Evolutionary conservation across 352 stramenopile species (phyloP).

Genomic region (Phytophthora sojae): DNA sequence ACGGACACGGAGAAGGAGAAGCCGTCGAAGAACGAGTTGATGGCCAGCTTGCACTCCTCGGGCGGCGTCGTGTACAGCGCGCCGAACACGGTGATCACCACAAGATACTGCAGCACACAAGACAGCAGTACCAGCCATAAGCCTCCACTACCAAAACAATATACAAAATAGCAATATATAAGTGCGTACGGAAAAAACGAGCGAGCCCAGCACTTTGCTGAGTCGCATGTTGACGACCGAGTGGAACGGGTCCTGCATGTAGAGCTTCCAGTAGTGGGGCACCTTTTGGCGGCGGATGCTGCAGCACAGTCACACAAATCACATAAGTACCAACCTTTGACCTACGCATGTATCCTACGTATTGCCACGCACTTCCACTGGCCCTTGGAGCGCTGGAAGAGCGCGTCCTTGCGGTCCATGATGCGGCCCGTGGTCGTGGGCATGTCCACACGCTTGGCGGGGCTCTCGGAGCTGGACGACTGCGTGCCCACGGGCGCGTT

Average conservation of each 20-base stretch:
- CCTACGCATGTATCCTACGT: background rate
- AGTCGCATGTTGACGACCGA: constrained; percentile 83
- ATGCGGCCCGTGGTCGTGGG: constrained; percentile 60
- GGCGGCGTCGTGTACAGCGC: constrained; percentile 81
- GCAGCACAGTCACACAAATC: constrained; percentile 14
- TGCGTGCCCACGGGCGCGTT: constrained; percentile 21
- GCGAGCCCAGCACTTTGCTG: constrained; percentile 73
- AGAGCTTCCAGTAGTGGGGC: constrained; percentile 84
- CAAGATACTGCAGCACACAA: constrained; percentile 62
- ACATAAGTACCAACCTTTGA: constrained; percentile 8
- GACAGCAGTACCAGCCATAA: constrained; percentile 12
- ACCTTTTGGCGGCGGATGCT: constrained; percentile 84
- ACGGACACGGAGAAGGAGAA: constrained; percentile 87
- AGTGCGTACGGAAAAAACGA: constrained; percentile 36
- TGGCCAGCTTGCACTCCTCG: constrained; percentile 69
- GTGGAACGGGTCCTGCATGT: constrained; percentile 87
- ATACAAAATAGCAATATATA: constrained; percentile 24
- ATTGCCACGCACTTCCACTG: constrained; percentile 74
- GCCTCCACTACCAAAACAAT: background rate
- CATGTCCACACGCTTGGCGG: constrained; percentile 33
- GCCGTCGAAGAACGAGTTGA: constrained; percentile 73
- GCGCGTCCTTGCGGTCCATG: constrained; percentile 75
- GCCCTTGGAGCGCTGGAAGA: constrained; percentile 73
- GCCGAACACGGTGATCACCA: constrained; percentile 70
- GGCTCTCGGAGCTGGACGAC: constrained; percentile 28